Percentiles rank a stretch among this genome's conserved stretches.
Evolutionary conservation across 768 basidiomycete species (phyloP).

Genomic region (Austroboletus eburneus): DNA sequence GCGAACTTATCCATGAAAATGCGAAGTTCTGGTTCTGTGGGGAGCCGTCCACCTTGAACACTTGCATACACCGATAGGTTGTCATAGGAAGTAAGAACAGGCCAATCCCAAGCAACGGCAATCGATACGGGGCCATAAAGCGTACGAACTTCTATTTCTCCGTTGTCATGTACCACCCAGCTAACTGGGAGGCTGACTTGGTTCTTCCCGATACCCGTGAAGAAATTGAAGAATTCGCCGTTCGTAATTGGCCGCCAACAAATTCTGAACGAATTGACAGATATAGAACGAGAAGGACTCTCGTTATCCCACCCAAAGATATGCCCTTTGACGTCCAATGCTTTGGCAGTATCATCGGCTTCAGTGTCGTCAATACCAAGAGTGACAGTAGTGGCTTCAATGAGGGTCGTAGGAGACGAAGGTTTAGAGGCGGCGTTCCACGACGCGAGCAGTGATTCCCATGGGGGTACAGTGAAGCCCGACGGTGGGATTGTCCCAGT

Average conservation of each 20-base stretch:
- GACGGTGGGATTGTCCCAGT: slow-evolving; percentile 75
- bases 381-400: slow-evolving; percentile 55
- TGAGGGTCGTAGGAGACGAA: slow-evolving; percentile 40
- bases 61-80: slow-evolving; percentile 76
- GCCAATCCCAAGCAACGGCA: slow-evolving; percentile 79
- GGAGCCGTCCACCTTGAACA: slow-evolving; percentile 89
- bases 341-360: slow-evolving; percentile 48
- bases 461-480: slow-evolving; percentile 70
- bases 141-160: slow-evolving; percentile 61
- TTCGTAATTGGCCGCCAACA: slow-evolving; percentile 88
- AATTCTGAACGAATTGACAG: slow-evolving; percentile 68
- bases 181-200: slow-evolving; percentile 33
- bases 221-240: slow-evolving; percentile 75
- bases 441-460: slow-evolving; percentile 47
- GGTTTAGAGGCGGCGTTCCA: slow-evolving; percentile 48
- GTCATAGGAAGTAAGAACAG: slow-evolving; percentile 73
- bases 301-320: slow-evolving; percentile 97
- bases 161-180: slow-evolving; percentile 18
- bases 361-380: slow-evolving; percentile 87
- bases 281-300: slow-evolving; percentile 58
- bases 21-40: slow-evolving; percentile 84
- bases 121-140: slow-evolving; percentile 82
- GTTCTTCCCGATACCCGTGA: slow-evolving; percentile 40
- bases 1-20: slow-evolving; percentile 74
- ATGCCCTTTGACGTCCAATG: slow-evolving; percentile 46